Base-by-base conservation (phyloP, 75 land plant species). In the Cryptomeria japonica region DNA sequence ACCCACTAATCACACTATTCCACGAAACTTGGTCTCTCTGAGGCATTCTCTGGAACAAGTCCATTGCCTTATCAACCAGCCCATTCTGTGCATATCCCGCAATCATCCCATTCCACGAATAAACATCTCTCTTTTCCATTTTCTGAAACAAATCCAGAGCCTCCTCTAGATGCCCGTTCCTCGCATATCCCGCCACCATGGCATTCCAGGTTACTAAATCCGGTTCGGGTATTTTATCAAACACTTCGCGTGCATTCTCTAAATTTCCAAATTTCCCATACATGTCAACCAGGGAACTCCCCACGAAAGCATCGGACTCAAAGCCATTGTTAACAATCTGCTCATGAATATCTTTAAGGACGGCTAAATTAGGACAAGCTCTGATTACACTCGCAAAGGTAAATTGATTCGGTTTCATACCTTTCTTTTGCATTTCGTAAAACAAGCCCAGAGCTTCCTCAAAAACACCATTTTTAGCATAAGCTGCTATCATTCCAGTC, bases 1-100 rank as follows among this genome's bases (percentile, higher is more conserved):
- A 90, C 49, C 86, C 92, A 83, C 85, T 84, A 80, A 94, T 90
- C 86, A 94, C 89, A 3, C 90, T 93, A 91, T 92, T 94, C 93
- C 93, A 94, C 2, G 93, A 89, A 31, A 92, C 86, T 3, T 88
- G 89, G 87, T 82, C 93, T 77, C 85, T 86, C 37, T 91, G 87
- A 72, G 91, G 90, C 91, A 93, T 92, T 83, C 80, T 83, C 32
- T 89, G 76, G 41, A 89, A 94, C n/a, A 91, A 41, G 83, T 89
- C 84, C 38, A n/a, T 3, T 47, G 91, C 93, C 83, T 73, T 77
- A 10, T 34, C 77, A 25, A 91, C 83, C 31, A 87, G 37, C 75
- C 90, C 92, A 56, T 91, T 88, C 31, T 91, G 86, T n/a, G 91
- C 51, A 86, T 90, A 90, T 38, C 91, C 93, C 37, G 89, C 88